Percentiles rank a stretch among this genome's conserved stretches.
These are phyloP conservation scores for Chlamydomonas urium DNA, from an alignment of 139 green algal species.

Conservation along the genomic window DNA sequence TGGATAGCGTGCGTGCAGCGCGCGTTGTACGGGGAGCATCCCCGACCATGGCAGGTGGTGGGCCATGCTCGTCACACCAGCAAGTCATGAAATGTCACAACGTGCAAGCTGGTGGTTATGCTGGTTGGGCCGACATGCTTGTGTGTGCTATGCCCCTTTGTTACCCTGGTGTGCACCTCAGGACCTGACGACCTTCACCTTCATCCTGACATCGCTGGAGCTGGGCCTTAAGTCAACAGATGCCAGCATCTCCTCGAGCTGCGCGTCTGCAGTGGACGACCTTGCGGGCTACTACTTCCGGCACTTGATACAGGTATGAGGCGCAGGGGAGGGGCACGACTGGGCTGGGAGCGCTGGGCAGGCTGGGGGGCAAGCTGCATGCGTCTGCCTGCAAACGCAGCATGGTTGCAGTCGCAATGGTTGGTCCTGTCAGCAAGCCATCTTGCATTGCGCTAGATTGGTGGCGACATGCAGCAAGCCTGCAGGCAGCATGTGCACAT, in stretches of 20 bases:
- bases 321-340: too few relatives aligned
- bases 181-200: conserved; percentile 80
- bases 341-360: too few relatives aligned
- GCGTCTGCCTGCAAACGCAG: too few relatives aligned
- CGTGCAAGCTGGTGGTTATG: not conserved
- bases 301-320: conserved; percentile 23
- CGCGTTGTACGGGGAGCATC: too few relatives aligned
- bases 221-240: conserved; percentile 64
- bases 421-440: too few relatives aligned
- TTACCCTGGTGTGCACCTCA: conserved; percentile 41
- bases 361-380: too few relatives aligned
- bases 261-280: conserved; percentile 88
- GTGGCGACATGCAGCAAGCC: too few relatives aligned
- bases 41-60: too few relatives aligned
- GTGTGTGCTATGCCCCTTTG: not conserved
- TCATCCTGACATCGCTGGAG: conserved; percentile 80
- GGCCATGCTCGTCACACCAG: not conserved
- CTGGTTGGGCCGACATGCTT: not conserved
- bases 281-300: conserved; percentile 76
- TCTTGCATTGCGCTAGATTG: too few relatives aligned
- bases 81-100: not conserved
- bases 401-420: too few relatives aligned
- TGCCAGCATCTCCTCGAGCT: conserved; percentile 69
- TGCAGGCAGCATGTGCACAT: too few relatives aligned
- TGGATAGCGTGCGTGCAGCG: too few relatives aligned